Percentiles rank a stretch among this genome's conserved stretches.
Conservation (phyloP, 2,329 filamentous ascomycete species). For the Leptosphaerulina australis region DNA sequence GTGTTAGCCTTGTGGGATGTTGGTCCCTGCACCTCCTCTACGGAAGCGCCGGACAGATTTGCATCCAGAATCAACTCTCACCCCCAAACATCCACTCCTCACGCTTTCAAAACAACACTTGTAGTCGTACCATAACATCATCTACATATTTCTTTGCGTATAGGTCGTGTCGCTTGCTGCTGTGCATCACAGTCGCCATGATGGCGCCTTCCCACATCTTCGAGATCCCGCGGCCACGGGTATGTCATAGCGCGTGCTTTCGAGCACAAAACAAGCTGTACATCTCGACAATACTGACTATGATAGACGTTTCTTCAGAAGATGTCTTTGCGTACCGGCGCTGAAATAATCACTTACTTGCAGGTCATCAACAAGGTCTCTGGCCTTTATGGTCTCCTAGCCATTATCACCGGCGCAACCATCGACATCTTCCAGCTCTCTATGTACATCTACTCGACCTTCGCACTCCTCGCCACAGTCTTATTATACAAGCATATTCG, state of each 20-base stretch:
- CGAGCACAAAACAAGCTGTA: conserved; percentile 2
- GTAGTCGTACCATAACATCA: conserved; percentile 27
- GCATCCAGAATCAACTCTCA: conserved; percentile 6
- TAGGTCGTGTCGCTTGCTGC: background rate
- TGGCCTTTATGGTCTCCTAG: conserved; percentile 87
- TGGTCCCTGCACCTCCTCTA: conserved; percentile 1
- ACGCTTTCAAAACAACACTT: conserved; percentile 1
- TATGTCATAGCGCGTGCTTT: conserved; percentile 31
- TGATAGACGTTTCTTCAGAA: conserved; percentile 80
- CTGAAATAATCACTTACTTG: conserved; percentile 81
- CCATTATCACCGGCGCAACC: conserved; percentile 83
- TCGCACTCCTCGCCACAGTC: conserved; percentile 69
- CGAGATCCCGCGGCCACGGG: conserved; percentile 49
- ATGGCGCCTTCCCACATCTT: conserved; percentile 44
- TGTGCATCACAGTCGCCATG: conserved; percentile 23
- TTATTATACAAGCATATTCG: conserved; percentile 81
- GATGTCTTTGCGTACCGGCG: conserved; percentile 84
- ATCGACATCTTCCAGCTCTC: conserved; percentile 83
- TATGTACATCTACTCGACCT: conserved; percentile 88
- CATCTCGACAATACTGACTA: conserved; percentile 21
- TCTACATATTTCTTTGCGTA: conserved; percentile 15
- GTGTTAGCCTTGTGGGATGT: conserved; percentile 28
- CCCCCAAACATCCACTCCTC: conserved; percentile 5
- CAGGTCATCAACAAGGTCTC: conserved; percentile 92
- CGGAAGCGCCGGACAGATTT: conserved; percentile 24